These are phyloP conservation scores for Aspergillus sp. DNA, from an alignment of 2,329 filamentous ascomycete species.

Conservation along the genomic window DNA sequence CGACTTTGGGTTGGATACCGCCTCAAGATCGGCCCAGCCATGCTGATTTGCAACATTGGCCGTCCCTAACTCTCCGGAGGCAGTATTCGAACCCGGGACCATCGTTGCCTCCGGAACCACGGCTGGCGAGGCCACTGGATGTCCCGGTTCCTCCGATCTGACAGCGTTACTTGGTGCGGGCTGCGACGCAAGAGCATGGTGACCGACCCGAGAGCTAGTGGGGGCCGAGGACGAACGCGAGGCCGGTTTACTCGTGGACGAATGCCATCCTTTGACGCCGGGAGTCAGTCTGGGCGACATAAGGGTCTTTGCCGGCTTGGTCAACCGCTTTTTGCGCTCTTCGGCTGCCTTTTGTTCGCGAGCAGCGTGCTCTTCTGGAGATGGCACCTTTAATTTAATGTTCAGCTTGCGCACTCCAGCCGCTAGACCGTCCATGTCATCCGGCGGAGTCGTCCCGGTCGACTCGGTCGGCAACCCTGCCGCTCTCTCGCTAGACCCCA, in stretches of 20 bases:
- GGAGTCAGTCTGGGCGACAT: conserved; percentile 34
- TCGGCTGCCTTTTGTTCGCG: conserved; percentile 47
- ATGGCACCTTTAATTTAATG: conserved; percentile 59
- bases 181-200: conserved; percentile 2
- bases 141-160: background rate
- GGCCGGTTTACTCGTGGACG: conserved; percentile 6
- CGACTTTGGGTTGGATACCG: background rate
- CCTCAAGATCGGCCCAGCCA: conserved; percentile 2
- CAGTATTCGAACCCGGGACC: background rate
- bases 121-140: too few relatives aligned
- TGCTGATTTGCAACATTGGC: conserved; percentile 1
- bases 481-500: conserved; percentile 15
- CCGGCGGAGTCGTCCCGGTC: conserved; percentile 12
- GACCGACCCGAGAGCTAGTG: conserved; percentile 3
- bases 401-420: conserved; percentile 53
- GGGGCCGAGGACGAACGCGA: conserved; percentile 10
- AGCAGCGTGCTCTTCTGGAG: conserved; percentile 57
- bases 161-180: background rate
- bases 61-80: background rate
- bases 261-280: conserved; percentile 15
- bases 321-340: conserved; percentile 40
- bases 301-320: conserved; percentile 16
- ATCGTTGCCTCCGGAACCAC: background rate
- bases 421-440: conserved; percentile 52
- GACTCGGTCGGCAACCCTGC: background rate